Evolutionary conservation across 1,284 basidiomycete genomes (phyloP).

Genomic region (Trichosporon sp.): DNA sequence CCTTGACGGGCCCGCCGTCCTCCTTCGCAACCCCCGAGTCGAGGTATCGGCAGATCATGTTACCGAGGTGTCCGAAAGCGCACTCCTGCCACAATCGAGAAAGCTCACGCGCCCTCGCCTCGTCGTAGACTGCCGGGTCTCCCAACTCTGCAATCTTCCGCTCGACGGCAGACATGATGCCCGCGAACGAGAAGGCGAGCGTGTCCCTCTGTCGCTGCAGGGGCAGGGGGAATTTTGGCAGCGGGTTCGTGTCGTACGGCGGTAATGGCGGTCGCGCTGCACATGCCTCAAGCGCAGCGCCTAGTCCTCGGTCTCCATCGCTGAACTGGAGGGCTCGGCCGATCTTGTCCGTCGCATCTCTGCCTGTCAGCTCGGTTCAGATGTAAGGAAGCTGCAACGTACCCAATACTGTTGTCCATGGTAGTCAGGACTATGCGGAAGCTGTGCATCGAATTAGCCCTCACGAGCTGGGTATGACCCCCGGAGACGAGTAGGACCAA

Average conservation of each 20-base stretch:
- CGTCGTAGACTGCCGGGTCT: neutral
- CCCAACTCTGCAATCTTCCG: conserved; percentile 13
- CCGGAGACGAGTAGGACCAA: conserved; percentile 81
- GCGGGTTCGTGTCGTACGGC: conserved; percentile 27
- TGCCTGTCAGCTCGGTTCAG: conserved; percentile 18
- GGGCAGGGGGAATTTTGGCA: conserved; percentile 54
- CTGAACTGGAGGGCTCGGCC: conserved; percentile 62
- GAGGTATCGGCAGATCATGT: conserved; percentile 64
- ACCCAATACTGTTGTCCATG: conserved; percentile 67
- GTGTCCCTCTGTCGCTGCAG: conserved; percentile 43
- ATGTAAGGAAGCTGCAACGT: neutral
- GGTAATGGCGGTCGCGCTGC: conserved; percentile 26
- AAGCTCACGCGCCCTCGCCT: conserved; percentile 42
- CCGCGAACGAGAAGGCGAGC: conserved; percentile 69
- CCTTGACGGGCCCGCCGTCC: conserved; percentile 49
- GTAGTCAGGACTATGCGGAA: conserved; percentile 73
- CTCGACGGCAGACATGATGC: conserved; percentile 59
- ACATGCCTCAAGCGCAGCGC: conserved; percentile 70
- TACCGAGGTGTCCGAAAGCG: conserved; percentile 65
- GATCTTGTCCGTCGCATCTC: conserved; percentile 72
- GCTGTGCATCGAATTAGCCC: conserved; percentile 57
- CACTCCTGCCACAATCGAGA: conserved; percentile 67
- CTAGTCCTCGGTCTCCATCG: conserved; percentile 56
- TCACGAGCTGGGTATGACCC: conserved; percentile 80
- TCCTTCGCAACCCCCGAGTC: conserved; percentile 43